These are phyloP conservation scores for Aureobasidium musti DNA, from an alignment of 2,329 filamentous ascomycete genomes.

Conservation along the genomic window DNA sequence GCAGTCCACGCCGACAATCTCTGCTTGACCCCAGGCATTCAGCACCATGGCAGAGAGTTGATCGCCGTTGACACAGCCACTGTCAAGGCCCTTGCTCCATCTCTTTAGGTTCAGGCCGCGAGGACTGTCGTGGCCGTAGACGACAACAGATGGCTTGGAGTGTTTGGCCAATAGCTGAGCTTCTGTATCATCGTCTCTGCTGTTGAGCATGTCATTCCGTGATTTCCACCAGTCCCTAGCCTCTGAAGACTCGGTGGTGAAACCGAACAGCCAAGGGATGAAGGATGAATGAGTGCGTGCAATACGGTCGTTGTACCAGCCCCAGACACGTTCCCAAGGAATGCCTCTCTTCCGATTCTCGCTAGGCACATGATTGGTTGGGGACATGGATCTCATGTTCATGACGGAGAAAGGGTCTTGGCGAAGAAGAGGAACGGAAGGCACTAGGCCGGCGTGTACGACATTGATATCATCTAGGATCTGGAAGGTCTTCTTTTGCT, in stretches of 20 bases:
- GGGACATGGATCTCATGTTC: conserved; percentile 84
- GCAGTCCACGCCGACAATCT: conserved; percentile 46
- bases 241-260: conserved; percentile 6
- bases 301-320: conserved; percentile 30
- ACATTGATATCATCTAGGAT: conserved; percentile 57
- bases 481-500: conserved; percentile 25
- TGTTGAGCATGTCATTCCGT: conserved; percentile 3
- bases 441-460: conserved; percentile 84
- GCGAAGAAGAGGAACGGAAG: conserved; percentile 66
- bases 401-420: conserved; percentile 82
- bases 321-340: conserved; percentile 63
- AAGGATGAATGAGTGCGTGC: background rate
- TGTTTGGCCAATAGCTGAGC: background rate
- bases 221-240: conserved; percentile 13
- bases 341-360: conserved; percentile 53
- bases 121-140: conserved; percentile 82
- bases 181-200: background rate
- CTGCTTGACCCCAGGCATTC: conserved; percentile 51
- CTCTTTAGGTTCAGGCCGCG: conserved; percentile 67
- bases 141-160: conserved; percentile 60
- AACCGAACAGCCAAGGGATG: conserved; percentile 10
- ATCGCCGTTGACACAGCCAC: conserved; percentile 74
- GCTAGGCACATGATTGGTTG: conserved; percentile 61
- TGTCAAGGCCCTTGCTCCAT: conserved; percentile 84
- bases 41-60: conserved; percentile 77